phyloP scores from a whole-genome alignment of 192 early-diverging fungal genomes.

The Podila clonocystis region DNA sequence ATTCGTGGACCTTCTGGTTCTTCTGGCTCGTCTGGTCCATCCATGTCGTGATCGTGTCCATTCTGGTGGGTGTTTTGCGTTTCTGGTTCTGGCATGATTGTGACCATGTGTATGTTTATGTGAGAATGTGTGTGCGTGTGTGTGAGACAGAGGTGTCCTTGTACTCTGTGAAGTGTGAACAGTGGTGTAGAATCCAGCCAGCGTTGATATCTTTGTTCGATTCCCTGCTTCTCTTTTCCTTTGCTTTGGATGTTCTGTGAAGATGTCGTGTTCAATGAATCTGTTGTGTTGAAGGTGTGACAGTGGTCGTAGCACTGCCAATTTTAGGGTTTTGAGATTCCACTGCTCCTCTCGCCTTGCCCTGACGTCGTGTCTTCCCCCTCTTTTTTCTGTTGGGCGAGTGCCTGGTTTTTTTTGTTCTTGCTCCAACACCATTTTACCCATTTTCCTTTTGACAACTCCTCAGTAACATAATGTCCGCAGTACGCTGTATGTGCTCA shows the following conservation, averaged over 20 bases:
- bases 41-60: not conserved
- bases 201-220: too few relatives aligned
- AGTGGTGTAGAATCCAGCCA: too few relatives aligned
- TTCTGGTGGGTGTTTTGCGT: too few relatives aligned
- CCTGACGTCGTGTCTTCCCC: conserved; percentile 2
- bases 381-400: not conserved
- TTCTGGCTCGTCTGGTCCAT: conserved; percentile 8
- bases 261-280: too few relatives aligned
- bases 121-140: too few relatives aligned
- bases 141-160: too few relatives aligned
- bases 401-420: not conserved
- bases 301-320: not conserved
- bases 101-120: too few relatives aligned
- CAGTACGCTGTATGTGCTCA: conserved; percentile 21
- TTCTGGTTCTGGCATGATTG: too few relatives aligned
- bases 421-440: not conserved
- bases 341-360: not conserved
- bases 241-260: too few relatives aligned
- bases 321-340: not conserved
- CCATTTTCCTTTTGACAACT: not conserved
- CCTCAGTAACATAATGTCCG: conserved; percentile 25
- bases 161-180: too few relatives aligned
- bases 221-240: too few relatives aligned
- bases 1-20: conserved; percentile 43
- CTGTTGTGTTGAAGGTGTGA: too few relatives aligned